Evolutionary conservation across 331 rosid genomes (phyloP), one percentile per base, ranked within the genome.

Genomic region (Malus hybrid): DNA sequence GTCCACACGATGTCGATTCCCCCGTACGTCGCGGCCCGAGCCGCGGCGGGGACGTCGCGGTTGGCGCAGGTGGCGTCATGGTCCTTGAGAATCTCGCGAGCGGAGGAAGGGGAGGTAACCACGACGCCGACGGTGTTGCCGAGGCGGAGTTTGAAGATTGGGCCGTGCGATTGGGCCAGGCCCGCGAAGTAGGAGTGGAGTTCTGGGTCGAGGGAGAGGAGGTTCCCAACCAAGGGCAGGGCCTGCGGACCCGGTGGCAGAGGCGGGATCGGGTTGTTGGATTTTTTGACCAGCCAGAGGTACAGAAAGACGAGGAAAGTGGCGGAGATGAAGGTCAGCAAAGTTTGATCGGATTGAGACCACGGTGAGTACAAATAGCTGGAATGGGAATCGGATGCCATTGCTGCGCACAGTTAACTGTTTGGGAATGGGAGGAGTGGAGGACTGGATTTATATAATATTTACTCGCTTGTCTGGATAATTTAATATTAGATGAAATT

Each of bases 211-310:
- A 94, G 84, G 24, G 89, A 87, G 3, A 88, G 87, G 18, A 91
- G 95, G 80, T 90, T 90, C 0, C 96, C 96, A 18, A 94, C 42
- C 19, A 94, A 10, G 0, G 98, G 98, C 59, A 94, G 75, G 50
- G 86, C 90, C 7, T 39, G 28, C 5, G 97, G 98, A 3, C 96
- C 96, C 0, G 99, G 96, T 1, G 97, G 99, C 1, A 83, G 71
- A 3, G 46, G 74, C 7, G 61, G 6, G 46, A 27, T 32, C 19
- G 22, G 59, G 70, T 62, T 75, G 6, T 54, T 65, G 54, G 73
- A 39, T 24, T 74, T 52, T 74, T 76, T 10, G 61, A 3, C 78
- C 39, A 86, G 13, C 75, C 86, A 83, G 11, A 77, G 14, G 60
- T 20, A 79, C 19, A 69, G 67, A 3, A 79, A 13, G 22, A 81